A percentile compares a stretch with the other conserved stretches of the same genome.
Evolutionary conservation across 352 stramenopile species (phyloP).

Genomic region (Pythium sp.): DNA sequence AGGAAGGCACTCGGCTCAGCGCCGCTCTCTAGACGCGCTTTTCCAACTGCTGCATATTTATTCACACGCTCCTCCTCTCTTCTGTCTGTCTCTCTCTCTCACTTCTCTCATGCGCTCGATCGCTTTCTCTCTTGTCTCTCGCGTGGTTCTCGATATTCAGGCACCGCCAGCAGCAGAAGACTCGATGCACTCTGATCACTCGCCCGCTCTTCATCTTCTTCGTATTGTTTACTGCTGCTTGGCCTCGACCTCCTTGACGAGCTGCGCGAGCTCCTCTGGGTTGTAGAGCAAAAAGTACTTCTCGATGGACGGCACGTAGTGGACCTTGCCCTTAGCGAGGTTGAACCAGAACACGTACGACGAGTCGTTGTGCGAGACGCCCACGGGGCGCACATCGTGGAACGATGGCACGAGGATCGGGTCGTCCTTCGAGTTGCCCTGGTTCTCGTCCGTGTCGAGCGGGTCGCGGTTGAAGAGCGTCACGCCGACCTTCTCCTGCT

Average conservation of each 20-base stretch:
- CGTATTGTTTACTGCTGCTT: slow-evolving; percentile 63
- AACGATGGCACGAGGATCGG: slow-evolving; percentile 86
- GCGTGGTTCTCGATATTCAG: not conserved
- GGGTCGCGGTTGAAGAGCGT: slow-evolving; percentile 81
- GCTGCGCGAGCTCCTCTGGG: slow-evolving; percentile 76
- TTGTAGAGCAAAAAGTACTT: slow-evolving; percentile 92
- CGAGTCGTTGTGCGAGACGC: slow-evolving; percentile 87
- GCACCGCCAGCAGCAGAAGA: not conserved
- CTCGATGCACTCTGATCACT: slow-evolving; percentile 1
- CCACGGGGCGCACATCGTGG: slow-evolving; percentile 64
- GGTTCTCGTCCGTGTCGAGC: slow-evolving; percentile 80
- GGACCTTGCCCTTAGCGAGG: slow-evolving; percentile 82
- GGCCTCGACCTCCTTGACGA: slow-evolving; percentile 82
- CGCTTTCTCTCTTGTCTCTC: not conserved
- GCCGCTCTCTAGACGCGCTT: not conserved
- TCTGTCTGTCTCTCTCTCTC: not conserved
- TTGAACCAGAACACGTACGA: slow-evolving; percentile 89
- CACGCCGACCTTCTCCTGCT: slow-evolving; percentile 65
- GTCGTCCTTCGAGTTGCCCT: slow-evolving; percentile 89
- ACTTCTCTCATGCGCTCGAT: not conserved
- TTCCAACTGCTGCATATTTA: slow-evolving; percentile 14
- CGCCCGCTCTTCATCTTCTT: not conserved
- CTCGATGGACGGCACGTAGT: slow-evolving; percentile 84
- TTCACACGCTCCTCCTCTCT: slow-evolving; percentile 3
- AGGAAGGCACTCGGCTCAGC: not conserved